Conservation (phyloP, 2,329 filamentous ascomycete species). For the Neofusicoccum umdonicola region DNA sequence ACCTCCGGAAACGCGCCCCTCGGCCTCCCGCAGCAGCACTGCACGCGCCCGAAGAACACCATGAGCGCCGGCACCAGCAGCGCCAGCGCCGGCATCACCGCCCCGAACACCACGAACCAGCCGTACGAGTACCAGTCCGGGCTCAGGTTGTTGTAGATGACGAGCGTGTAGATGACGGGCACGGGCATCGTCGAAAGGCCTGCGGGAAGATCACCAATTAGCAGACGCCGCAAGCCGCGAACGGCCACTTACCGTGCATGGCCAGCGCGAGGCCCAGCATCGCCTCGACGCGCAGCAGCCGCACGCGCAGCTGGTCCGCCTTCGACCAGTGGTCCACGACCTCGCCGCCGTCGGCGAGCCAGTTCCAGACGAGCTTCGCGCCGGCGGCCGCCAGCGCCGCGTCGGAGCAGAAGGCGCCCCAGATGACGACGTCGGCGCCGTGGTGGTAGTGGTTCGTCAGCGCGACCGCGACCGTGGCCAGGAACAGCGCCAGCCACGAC, state of each 20-base stretch:
- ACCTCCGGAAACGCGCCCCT: not conserved
- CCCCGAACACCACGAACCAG: constrained; percentile 19
- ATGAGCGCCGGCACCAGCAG: constrained; percentile 18
- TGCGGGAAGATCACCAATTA: not conserved
- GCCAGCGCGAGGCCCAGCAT: constrained; percentile 19
- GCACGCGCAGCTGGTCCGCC: not conserved
- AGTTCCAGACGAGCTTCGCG: constrained; percentile 8
- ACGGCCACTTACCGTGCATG: constrained; percentile 9
- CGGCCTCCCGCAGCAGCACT: constrained; percentile 18
- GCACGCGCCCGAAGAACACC: constrained; percentile 20
- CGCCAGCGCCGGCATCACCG: constrained; percentile 16
- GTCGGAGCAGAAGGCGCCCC: constrained; percentile 20
- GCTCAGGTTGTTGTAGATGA: constrained; percentile 18
- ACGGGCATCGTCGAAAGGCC: constrained; percentile 19
- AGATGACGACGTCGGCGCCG: constrained; percentile 19
- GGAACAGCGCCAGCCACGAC: constrained; percentile 17
- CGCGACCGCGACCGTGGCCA: constrained; percentile 16
- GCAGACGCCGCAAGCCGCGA: too few relatives aligned
- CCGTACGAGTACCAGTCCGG: constrained; percentile 18
- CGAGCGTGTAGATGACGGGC: constrained; percentile 14
- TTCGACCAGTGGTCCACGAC: not conserved
- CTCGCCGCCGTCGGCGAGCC: not conserved
- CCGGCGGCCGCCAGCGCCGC: constrained; percentile 17
- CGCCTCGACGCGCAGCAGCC: constrained; percentile 16
- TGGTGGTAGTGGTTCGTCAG: constrained; percentile 14